Percentiles rank a stretch among this genome's conserved stretches.
Evolutionary conservation across 257 asterid species (phyloP).

Genomic region (Solanum habrochaites): DNA sequence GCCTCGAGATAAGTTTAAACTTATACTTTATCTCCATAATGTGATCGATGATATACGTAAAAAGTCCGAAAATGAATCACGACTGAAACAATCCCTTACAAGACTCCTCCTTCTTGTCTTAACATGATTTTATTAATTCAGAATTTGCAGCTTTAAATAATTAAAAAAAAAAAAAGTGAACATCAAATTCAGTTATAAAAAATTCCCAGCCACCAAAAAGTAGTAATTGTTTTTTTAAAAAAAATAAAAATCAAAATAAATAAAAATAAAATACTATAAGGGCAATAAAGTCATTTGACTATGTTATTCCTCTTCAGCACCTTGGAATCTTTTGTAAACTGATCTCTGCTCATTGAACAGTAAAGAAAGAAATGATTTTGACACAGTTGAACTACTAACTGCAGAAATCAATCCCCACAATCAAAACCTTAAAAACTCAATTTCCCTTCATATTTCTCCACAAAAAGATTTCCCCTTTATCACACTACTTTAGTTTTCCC

Average conservation of each 20-base stretch:
- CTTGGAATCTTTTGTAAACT: neutral
- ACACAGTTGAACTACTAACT: neutral
- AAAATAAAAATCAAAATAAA: neutral
- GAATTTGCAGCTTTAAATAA: neutral
- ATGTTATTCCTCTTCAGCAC: neutral
- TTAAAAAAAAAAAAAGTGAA: neutral
- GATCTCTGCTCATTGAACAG: neutral
- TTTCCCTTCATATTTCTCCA: neutral
- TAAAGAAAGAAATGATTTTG: neutral
- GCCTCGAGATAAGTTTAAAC: neutral
- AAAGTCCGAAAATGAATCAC: neutral
- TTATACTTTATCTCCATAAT: neutral
- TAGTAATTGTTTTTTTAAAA: neutral
- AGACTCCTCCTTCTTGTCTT: neutral
- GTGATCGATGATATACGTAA: fast-evolving
- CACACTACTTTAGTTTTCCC: neutral
- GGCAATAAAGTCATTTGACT: neutral
- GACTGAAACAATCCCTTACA: neutral
- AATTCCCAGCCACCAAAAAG: neutral
- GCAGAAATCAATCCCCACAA: neutral
- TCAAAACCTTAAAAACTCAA: neutral
- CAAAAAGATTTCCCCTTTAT: neutral
- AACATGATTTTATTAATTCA: neutral
- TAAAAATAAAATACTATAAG: neutral
- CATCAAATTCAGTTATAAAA: neutral